Conservation (phyloP, 2,329 filamentous ascomycete species). For the Parafenestella ontariensis region DNA sequence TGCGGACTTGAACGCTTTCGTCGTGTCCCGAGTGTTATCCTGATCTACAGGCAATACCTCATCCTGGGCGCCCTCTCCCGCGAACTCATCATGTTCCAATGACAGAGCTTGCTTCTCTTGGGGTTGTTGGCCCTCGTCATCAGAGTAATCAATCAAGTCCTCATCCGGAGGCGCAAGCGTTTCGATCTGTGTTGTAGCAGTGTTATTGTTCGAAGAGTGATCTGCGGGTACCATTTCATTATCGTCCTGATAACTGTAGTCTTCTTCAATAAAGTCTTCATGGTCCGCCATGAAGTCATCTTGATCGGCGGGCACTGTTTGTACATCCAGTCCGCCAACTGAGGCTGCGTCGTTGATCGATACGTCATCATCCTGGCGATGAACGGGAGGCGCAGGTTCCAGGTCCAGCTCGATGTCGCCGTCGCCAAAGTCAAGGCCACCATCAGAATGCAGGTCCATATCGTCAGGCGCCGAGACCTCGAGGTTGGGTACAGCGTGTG, state of each 20-base stretch:
- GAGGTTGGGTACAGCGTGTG: constrained; percentile 29
- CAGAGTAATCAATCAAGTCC: constrained; percentile 44
- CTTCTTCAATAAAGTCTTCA: constrained; percentile 40
- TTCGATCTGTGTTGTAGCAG: constrained; percentile 3
- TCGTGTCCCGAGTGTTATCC: neutral
- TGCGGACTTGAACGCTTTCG: neutral
- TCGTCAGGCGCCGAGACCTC: constrained; percentile 51
- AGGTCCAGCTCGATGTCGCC: constrained; percentile 68
- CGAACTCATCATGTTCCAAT: neutral
- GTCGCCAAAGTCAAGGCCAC: constrained; percentile 56
- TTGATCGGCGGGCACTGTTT: constrained; percentile 25
- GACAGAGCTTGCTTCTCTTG: neutral
- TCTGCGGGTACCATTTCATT: constrained; percentile 10
- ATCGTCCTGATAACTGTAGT: constrained; percentile 23
- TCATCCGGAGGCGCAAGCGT: constrained; percentile 29
- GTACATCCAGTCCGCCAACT: constrained; percentile 29
- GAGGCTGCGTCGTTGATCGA: constrained; percentile 61
- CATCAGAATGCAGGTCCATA: constrained; percentile 64
- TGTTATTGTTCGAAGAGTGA: constrained; percentile 6
- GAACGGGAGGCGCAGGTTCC: constrained; percentile 33
- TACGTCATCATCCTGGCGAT: constrained; percentile 55
- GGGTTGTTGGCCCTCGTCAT: constrained; percentile 25
- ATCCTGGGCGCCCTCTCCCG: neutral
- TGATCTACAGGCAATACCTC: neutral
- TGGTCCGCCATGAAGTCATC: constrained; percentile 50